Evolutionary conservation across 2,329 filamentous ascomycete genomes (phyloP).

Genomic region (Rhynchosporium graminicola): DNA sequence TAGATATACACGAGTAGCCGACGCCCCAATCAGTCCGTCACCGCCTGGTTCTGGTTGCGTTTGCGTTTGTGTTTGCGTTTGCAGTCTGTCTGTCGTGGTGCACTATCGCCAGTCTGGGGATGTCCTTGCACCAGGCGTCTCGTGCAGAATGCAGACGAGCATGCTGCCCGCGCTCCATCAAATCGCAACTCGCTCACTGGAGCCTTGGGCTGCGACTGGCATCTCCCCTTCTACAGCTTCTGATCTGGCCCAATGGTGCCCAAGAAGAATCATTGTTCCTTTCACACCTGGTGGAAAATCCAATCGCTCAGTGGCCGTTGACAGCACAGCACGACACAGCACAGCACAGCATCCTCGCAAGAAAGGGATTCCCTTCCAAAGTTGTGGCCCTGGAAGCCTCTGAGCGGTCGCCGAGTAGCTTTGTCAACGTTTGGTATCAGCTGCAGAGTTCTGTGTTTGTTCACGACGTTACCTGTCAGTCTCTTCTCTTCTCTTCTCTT

Average conservation of each 20-base stretch:
- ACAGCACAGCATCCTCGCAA: constrained; percentile 12
- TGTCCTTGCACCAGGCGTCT: constrained; percentile 14
- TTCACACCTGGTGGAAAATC: background rate
- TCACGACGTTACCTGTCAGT: constrained; percentile 15
- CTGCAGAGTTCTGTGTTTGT: constrained; percentile 8
- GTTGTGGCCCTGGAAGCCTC: too few relatives aligned
- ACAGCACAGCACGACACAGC: constrained; percentile 18
- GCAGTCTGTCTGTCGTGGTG: background rate
- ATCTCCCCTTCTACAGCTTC: constrained; percentile 7
- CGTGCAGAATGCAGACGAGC: constrained; percentile 5
- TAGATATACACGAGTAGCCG: constrained; percentile 5
- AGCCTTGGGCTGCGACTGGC: constrained; percentile 16
- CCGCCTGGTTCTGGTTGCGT: background rate
- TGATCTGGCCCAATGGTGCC: constrained; percentile 25
- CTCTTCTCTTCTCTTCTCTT: background rate
- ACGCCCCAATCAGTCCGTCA: background rate
- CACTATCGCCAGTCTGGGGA: constrained; percentile 4
- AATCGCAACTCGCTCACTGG: constrained; percentile 5
- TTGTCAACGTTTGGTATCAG: background rate
- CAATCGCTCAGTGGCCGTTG: constrained; percentile 9
- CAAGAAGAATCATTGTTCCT: background rate
- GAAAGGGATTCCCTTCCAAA: constrained; percentile 16
- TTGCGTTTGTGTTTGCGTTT: too few relatives aligned
- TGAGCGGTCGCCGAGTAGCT: constrained; percentile 13
- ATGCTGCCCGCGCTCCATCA: background rate